Base-by-base conservation (phyloP, 805 yeast genomes). In the Myxozyma melibiosi region DNA sequence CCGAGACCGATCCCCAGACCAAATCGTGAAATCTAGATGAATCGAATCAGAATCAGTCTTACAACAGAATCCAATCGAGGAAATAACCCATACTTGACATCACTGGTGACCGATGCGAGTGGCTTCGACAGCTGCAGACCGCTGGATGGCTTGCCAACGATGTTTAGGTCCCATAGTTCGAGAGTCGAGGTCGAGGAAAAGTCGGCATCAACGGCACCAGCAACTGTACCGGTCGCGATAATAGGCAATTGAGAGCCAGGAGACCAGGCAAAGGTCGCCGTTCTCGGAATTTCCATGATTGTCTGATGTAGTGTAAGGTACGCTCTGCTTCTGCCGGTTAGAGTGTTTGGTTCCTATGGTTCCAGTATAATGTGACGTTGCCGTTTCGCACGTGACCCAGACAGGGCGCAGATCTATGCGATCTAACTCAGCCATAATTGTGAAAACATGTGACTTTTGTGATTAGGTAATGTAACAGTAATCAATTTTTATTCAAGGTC, bases 191-290 rank as follows among this genome's bases (percentile, higher is more conserved):
- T 79, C 20, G 94, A 83, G 39, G 91, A 84, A 72, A 91, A 91
- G 69, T 86, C 84, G 41, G 87, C 88, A 70, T 90, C 97, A 66
- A 94, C 86, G 13, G 97, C 95, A 6, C 98, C 98, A 0, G 98
- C 91, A n/a, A 89, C 87, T 0, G 97, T 87, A 22, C 97, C 99
- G 1, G 96, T 83, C 22, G 90, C 97, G 64, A 94, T 70, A 52
- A 82, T 73, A 16, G 97, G 97, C 60, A 84, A 74, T 51, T 72
- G 71, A 40, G 78, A 71, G 65, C 83, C 88, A 63, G 84, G 82
- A 44, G 96, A 88, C 97, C 98, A 92, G 42, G 98, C 96, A 75
- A 94, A 90, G n/a, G 96, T 85, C 51, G 97, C 91, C 13, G 97
- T 88, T 66, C 90, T 80, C 61, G 82, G 78, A 68, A 89, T 83